phyloP scores from a whole-genome alignment of 306 rosid genomes.

The Carpinus fangiana region DNA sequence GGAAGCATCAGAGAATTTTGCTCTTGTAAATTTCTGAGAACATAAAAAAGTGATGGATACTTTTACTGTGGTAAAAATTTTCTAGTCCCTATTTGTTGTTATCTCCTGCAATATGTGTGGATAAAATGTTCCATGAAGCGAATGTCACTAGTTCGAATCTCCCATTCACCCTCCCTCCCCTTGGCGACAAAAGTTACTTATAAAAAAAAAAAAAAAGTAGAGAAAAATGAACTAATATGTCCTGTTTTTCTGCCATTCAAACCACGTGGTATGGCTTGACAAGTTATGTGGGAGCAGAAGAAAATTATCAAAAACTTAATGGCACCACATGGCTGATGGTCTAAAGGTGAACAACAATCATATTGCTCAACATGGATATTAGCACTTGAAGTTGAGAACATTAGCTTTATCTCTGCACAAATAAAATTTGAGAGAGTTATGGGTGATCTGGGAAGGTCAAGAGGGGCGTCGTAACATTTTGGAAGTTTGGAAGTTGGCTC shows the following conservation, averaged over 20 bases:
- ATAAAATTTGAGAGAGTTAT: too few relatives aligned
- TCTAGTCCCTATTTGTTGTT: not conserved
- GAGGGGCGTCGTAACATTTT: too few relatives aligned
- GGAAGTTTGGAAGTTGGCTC: too few relatives aligned
- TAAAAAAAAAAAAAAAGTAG: too few relatives aligned
- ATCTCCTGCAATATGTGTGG: not conserved
- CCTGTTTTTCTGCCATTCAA: not conserved
- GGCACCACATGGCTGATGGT: not conserved
- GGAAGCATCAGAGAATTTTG: not conserved
- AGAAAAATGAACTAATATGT: too few relatives aligned
- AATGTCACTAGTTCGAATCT: too few relatives aligned
- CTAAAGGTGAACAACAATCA: not conserved
- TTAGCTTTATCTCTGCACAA: slow-evolving; percentile 13
- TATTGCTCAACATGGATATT: not conserved
- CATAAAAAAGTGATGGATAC: not conserved
- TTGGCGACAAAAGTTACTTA: too few relatives aligned
- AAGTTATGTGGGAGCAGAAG: not conserved
- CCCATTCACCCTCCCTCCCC: too few relatives aligned
- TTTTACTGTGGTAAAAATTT: too few relatives aligned
- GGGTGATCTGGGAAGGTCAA: too few relatives aligned
- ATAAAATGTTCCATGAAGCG: too few relatives aligned
- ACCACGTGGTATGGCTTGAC: not conserved
- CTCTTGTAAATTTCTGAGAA: not conserved
- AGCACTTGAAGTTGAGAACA: not conserved
- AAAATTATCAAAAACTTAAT: not conserved